Percentiles rank a stretch among this genome's conserved stretches.
These are phyloP conservation scores for Lagenidium sp. DNA, from an alignment of 352 stramenopile genomes.

Conservation along the genomic window DNA sequence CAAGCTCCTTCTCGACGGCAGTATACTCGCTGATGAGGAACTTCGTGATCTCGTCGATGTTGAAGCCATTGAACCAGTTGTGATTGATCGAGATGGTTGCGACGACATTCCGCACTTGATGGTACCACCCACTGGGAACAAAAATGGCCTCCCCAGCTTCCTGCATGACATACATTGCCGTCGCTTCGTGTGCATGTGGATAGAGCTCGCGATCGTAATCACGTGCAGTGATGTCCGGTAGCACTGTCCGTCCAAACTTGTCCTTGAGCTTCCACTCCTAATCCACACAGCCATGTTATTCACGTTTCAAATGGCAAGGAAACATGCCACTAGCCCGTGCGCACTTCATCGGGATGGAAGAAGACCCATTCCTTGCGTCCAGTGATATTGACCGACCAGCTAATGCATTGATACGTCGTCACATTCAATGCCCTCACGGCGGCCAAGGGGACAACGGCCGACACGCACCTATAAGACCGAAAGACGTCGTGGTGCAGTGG, in stretches of 20 bases:
- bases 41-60: conserved; percentile 41
- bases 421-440: no score
- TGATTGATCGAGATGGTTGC: conserved; percentile 96
- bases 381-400: conserved; percentile 95
- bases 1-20: conserved; percentile 51
- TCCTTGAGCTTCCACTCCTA: conserved; percentile 76
- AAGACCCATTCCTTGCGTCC: conserved; percentile 94
- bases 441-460: no score
- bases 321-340: no score
- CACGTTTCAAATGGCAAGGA: no score
- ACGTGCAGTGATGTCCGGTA: conserved; percentile 37
- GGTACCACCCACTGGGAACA: conserved; percentile 95
- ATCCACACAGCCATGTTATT: no score
- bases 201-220: conserved; percentile 43
- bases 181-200: conserved; percentile 37
- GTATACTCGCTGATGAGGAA: conserved; percentile 63
- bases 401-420: no score
- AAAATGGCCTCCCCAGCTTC: conserved; percentile 87
- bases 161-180: conserved; percentile 40
- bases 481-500: conserved; percentile 95
- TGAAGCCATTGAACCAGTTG: conserved; percentile 95
- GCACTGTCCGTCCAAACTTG: conserved; percentile 38
- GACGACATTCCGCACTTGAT: conserved; percentile 91
- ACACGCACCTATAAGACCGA: conserved; percentile 88
- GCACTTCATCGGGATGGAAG: conserved; percentile 69